Base-by-base conservation (phyloP, 108 stramenopile species). In the Skeletonema grethae region DNA sequence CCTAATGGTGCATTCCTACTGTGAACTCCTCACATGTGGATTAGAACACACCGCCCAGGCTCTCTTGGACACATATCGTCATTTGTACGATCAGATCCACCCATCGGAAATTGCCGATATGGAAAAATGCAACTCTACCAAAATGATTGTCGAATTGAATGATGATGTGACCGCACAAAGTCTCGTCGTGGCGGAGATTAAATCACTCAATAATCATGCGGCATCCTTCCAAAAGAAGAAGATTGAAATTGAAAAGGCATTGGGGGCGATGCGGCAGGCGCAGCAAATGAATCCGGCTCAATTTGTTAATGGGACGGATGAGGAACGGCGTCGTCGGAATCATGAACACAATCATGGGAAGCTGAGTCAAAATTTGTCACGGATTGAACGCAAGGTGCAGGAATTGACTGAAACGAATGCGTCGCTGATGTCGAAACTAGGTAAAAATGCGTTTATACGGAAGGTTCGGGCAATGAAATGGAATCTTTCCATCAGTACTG, bases 1-100 rank as follows among this genome's bases (percentile, higher is more conserved):
- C 45, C 72, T 92, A 50, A 72, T 92, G 77, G 92, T 93, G 9
- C 92, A 95, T 55, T 92, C 95, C 36, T 93, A 95, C 73, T 91
- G 92, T 59, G 90, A 95, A 64, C 73, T 95, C 58, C 76, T 93
- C 29, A 86, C 92, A 60, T 86, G 86, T 30, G 87, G 86, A n/a
- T 82, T 95, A 84, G 89, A 90, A 59, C 69, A 80, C 22, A 92
- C 89, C 7, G 92, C 95, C 8, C 80, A 76, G 29, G 78, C 85
- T 5, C 72, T 95, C 12, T 76, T 92, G 7, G 79, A 84, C 24
- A 88, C 95, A 22, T 95, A 90, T 65, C 74, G 76, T 60, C 86
- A 90, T 18, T 63, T 95, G 4, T 93, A 93, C 74, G 88, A 92
- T 38, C 85, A 90, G 9, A 39, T 80, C 18, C 87, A 92, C 59